phyloP scores from a whole-genome alignment of 352 stramenopile species.

The Halophytophthora polymorphica region DNA sequence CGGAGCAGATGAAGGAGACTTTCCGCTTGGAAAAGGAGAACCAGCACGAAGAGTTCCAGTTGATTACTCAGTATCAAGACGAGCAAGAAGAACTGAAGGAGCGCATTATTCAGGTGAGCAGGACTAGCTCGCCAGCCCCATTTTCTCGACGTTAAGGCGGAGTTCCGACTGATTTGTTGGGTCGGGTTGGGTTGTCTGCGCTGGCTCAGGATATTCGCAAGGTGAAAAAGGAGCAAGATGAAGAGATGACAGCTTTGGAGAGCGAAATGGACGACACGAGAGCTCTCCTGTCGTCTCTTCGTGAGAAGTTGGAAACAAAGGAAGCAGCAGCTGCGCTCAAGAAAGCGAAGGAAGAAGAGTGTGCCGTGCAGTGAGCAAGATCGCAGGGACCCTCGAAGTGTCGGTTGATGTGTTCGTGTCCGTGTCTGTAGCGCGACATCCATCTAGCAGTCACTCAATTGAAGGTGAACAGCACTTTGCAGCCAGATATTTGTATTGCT shows the following conservation, averaged over 20 bases:
- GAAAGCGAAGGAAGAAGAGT: constrained; percentile 55
- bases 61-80: constrained; percentile 45
- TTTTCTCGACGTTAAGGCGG: neutral
- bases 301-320: constrained; percentile 52
- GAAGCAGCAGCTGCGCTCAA: constrained; percentile 36
- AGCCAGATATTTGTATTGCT: no score
- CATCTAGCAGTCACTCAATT: no score
- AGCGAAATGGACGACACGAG: constrained; percentile 50
- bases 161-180: neutral
- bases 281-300: constrained; percentile 40
- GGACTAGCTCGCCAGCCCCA: neutral
- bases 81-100: constrained; percentile 64
- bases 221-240: constrained; percentile 59
- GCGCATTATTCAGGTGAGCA: constrained; percentile 43
- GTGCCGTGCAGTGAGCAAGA: constrained; percentile 41
- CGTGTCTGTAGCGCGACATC: no score
- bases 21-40: constrained; percentile 61
- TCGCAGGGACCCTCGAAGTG: no score
- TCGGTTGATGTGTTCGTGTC: no score
- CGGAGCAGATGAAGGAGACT: constrained; percentile 60
- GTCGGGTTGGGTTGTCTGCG: neutral
- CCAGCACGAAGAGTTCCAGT: constrained; percentile 36
- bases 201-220: constrained; percentile 46
- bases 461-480: no score
- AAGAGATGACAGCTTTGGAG: constrained; percentile 43